Conservation (phyloP, 2,329 filamentous ascomycete species). For the Talaromyces marneffei region DNA sequence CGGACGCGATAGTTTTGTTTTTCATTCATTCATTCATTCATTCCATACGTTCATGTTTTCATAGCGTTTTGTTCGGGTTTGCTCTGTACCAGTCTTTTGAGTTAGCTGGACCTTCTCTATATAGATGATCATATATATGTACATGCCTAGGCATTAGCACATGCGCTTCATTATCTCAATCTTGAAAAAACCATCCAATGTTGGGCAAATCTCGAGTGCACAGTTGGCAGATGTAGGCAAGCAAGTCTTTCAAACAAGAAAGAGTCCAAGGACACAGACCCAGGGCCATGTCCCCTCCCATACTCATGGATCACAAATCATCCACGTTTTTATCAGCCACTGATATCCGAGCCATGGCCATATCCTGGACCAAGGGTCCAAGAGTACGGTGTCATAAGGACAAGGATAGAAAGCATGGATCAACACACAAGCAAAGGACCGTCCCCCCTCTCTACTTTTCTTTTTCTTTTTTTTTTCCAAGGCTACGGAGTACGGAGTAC, state of each 20-base stretch:
- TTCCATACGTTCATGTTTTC: background rate
- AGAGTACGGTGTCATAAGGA: background rate
- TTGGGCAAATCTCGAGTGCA: background rate
- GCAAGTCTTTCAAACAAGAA: background rate
- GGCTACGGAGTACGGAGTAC: too few species aligned
- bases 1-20: conserved; percentile 11
- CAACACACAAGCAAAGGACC: background rate
- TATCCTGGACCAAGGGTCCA: background rate
- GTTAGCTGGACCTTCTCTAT: conserved; percentile 1
- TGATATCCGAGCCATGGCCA: background rate
- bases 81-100: background rate
- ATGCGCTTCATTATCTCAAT: background rate
- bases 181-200: too few species aligned
- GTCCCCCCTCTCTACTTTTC: background rate
- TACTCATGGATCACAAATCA: background rate
- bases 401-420: background rate
- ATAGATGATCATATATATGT: background rate
- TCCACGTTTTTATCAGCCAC: background rate
- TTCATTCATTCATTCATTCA: background rate
- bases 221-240: background rate
- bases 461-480: too few species aligned
- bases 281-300: background rate
- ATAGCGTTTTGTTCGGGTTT: background rate
- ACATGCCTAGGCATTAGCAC: background rate
- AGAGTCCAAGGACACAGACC: background rate